Evolutionary conservation across 345 rosid species (phyloP).

Genomic region (Nasturtium officinale): DNA sequence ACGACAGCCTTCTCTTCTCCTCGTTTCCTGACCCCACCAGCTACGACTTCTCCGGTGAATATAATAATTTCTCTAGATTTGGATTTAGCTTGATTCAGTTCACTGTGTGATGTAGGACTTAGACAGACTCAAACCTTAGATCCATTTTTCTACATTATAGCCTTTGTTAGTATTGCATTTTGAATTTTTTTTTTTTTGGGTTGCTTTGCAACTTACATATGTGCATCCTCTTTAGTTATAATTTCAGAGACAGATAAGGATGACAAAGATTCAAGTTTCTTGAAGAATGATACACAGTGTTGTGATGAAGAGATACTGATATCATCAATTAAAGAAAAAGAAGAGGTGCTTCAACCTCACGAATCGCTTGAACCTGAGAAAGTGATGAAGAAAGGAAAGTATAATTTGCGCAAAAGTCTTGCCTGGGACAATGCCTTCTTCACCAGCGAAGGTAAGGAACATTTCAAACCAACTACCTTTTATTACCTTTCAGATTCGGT

Average conservation of each 20-base stretch:
- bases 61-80: neutral
- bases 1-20: conserved; percentile 78
- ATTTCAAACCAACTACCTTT: neutral
- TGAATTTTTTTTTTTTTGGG: too few species aligned
- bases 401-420: conserved; percentile 85
- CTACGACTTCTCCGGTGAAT: conserved; percentile 41
- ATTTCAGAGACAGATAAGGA: conserved; percentile 50
- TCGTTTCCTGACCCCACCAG: conserved; percentile 43
- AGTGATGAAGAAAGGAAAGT: conserved; percentile 51
- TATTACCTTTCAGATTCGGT: neutral
- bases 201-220: conserved; percentile 8
- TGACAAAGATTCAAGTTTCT: conserved; percentile 40
- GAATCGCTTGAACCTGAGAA: conserved; percentile 53
- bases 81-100: neutral
- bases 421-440: conserved; percentile 97
- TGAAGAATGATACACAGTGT: conserved; percentile 33
- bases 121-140: neutral
- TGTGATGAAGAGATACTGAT: conserved; percentile 35
- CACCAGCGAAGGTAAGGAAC: conserved; percentile 69
- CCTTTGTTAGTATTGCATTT: neutral
- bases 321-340: conserved; percentile 43
- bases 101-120: conserved; percentile 3
- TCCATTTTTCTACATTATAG: neutral
- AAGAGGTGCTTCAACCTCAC: conserved; percentile 44
- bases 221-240: neutral